Evolutionary conservation across 441 rosid species (phyloP).

Genomic region (Gossypium davidsonii): DNA sequence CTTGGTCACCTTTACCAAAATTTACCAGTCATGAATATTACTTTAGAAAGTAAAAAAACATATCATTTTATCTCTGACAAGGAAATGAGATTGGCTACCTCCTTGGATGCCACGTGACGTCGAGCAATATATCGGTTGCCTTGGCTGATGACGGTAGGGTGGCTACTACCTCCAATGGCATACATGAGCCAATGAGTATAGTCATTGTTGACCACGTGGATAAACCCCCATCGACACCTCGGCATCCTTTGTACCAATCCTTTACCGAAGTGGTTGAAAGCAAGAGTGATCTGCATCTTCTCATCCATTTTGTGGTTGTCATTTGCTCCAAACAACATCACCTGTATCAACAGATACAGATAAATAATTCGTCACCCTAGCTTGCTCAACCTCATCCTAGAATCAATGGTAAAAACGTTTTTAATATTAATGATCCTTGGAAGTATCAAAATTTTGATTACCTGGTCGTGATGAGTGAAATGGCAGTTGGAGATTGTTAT

Average conservation of each 20-base stretch:
- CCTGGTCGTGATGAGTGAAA: conserved; percentile 45
- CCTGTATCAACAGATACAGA: conserved; percentile 8
- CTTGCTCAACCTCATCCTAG: background rate
- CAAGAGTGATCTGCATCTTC: conserved; percentile 44
- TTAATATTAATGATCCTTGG: background rate
- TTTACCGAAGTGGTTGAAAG: conserved; percentile 44
- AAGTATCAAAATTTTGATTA: background rate
- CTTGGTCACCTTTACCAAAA: conserved; percentile 16
- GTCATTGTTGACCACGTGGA: conserved; percentile 70
- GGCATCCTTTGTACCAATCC: conserved; percentile 51
- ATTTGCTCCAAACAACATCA: conserved; percentile 45
- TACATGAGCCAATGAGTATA: conserved; percentile 58
- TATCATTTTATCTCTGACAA: too few relatives aligned
- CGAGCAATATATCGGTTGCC: conserved; percentile 55
- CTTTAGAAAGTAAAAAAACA: background rate
- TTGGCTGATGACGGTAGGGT: conserved; percentile 52
- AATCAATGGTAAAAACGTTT: background rate
- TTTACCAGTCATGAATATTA: background rate
- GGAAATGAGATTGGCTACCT: conserved; percentile 18
- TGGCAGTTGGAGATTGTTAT: conserved; percentile 42
- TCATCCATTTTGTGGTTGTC: conserved; percentile 22
- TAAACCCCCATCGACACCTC: conserved; percentile 46
- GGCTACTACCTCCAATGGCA: conserved; percentile 50
- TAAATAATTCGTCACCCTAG: background rate
- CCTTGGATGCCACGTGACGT: conserved; percentile 26